These are phyloP conservation scores for Metarhizium guizhouense DNA, from an alignment of 2,329 filamentous ascomycete species.

Conservation along the genomic window DNA sequence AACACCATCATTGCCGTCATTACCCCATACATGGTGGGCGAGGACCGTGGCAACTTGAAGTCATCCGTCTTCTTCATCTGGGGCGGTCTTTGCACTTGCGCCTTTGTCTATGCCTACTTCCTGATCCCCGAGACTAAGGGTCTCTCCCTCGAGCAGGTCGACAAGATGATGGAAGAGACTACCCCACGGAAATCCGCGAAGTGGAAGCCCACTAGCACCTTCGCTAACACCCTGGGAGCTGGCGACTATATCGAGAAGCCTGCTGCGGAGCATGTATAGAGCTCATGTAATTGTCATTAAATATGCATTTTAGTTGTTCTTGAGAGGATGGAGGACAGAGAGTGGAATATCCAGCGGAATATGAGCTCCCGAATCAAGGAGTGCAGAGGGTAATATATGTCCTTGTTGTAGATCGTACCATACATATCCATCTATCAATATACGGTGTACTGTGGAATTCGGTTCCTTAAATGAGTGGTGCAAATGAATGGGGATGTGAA, in stretches of 20 bases:
- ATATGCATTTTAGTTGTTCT: too few relatives aligned
- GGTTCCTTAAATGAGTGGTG: not conserved
- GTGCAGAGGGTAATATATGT: not conserved
- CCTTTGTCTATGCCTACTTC: constrained; percentile 61
- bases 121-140: constrained; percentile 68
- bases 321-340: not conserved
- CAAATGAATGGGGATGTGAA: not conserved
- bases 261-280: constrained; percentile 7
- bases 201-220: constrained; percentile 67
- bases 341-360: not conserved
- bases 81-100: constrained; percentile 55
- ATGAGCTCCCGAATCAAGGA: not conserved
- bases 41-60: constrained; percentile 54
- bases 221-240: constrained; percentile 37
- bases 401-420: not conserved
- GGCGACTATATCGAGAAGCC: constrained; percentile 23
- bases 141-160: constrained; percentile 69
- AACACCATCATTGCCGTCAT: constrained; percentile 66
- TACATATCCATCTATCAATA: not conserved
- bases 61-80: constrained; percentile 69
- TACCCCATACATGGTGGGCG: constrained; percentile 61
- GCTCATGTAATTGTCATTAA: not conserved
- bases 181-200: constrained; percentile 66
- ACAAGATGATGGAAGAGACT: constrained; percentile 83
- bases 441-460: constrained; percentile 9